Conservation (phyloP, 768 basidiomycete species). For the Russula earlei region DNA sequence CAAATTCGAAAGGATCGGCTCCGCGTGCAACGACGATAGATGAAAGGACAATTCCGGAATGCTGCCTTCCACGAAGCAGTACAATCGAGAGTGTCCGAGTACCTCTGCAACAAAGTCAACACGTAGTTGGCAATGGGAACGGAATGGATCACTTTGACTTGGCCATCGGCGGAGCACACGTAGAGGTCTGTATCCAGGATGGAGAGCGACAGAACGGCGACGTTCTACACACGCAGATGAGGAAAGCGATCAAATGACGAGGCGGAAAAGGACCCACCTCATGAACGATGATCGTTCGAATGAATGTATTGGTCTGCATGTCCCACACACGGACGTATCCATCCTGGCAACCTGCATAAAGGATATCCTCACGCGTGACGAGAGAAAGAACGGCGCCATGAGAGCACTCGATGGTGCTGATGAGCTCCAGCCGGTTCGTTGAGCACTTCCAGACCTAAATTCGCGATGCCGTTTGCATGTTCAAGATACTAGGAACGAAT, state of each 20-base stretch:
- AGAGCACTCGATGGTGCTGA: slow-evolving; percentile 60
- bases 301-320: slow-evolving; percentile 77
- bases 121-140: neutral
- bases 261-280: slow-evolving; percentile 40
- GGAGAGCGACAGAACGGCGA: slow-evolving; percentile 77
- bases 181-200: slow-evolving; percentile 49
- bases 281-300: slow-evolving; percentile 80
- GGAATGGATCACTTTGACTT: slow-evolving; percentile 47
- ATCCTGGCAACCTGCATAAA: slow-evolving; percentile 92
- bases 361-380: slow-evolving; percentile 60
- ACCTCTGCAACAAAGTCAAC: slow-evolving; percentile 40
- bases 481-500: neutral
- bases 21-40: slow-evolving; percentile 49
- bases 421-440: slow-evolving; percentile 34
- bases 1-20: slow-evolving; percentile 26
- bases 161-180: slow-evolving; percentile 43
- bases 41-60: slow-evolving; percentile 75
- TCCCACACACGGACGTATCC: slow-evolving; percentile 89
- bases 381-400: slow-evolving; percentile 82
- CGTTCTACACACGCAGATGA: slow-evolving; percentile 34
- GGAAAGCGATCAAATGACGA: neutral
- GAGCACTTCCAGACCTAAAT: slow-evolving; percentile 60
- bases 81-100: slow-evolving; percentile 79
- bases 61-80: slow-evolving; percentile 75
- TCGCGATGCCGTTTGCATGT: neutral